These are phyloP conservation scores for Catunica adiposa DNA, from an alignment of 2,329 filamentous ascomycete species.

Conservation along the genomic window DNA sequence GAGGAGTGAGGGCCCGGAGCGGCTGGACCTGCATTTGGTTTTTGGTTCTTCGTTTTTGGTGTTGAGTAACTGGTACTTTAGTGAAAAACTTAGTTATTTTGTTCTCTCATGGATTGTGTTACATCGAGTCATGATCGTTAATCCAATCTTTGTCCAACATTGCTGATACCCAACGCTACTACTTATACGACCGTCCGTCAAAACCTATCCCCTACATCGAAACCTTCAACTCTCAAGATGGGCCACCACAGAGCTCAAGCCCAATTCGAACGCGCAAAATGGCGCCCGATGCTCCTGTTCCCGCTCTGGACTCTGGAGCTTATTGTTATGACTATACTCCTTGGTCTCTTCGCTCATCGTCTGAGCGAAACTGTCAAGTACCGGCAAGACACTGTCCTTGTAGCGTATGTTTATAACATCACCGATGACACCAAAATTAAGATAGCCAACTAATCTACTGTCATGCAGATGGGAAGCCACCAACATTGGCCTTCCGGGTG, in stretches of 20 bases:
- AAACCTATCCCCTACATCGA: neutral
- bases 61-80: neutral
- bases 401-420: conserved; percentile 9
- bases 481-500: conserved; percentile 33
- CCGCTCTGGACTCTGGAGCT: conserved; percentile 36
- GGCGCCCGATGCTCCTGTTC: conserved; percentile 31
- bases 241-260: conserved; percentile 31
- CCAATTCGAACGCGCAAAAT: conserved; percentile 35
- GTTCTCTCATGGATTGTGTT: neutral
- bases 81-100: neutral
- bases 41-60: neutral
- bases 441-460: neutral
- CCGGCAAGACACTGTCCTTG: neutral
- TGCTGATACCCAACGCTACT: neutral
- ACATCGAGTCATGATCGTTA: no score
- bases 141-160: neutral
- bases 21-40: neutral
- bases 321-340: conserved; percentile 27
- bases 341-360: conserved; percentile 37
- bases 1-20: neutral
- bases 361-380: conserved; percentile 21
- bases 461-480: conserved; percentile 36
- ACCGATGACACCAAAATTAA: neutral
- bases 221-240: neutral
- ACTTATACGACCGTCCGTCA: neutral